Base-by-base conservation (phyloP, 495 filamentous ascomycete genomes). In the Tuber microsphaerosporum region DNA sequence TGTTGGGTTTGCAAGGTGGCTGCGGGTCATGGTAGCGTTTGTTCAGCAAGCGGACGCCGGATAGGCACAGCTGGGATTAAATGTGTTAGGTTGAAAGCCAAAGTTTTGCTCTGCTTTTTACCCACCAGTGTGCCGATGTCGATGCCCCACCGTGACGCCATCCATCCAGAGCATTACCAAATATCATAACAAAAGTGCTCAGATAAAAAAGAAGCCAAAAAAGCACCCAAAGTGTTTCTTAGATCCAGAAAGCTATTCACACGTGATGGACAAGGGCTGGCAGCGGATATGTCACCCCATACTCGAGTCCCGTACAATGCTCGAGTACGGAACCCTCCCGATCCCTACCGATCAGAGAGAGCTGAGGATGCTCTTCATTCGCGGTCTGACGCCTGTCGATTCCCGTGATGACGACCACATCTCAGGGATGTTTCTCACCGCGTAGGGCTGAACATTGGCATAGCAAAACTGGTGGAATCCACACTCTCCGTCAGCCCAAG, bases 361-460 rank as follows among this genome's bases (percentile, higher is more conserved):
- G 4, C 56, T 65, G 56, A 31, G n/a, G 4, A 31, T n/a, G 6
- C 46, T 48, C 56, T 17, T 65, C 56, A 31, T 65, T 65, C n/a
- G 31, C n/a, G n/a, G 12, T 31, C 56, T 65, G 26, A 31, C 26
- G 56, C 26, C 56, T 65, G 56, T 65, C 56, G 56, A 65, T 31
- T 65, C 56, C 56, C 56, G 56, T 65, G n/a, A 31, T 65, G 56
- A 65, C 56, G 56, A 65, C n/a, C 14, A 12, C 26, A 31, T n/a
- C n/a, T 12, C 56, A 65, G 26, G 56, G 56, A 16, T 65, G 26
- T 65, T 65, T 65, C 56, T 65, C 56, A 65, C 56, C 56, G 56
- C 56, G 56, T 65, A 65, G 56, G 56, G 56, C 56, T 65, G 56
- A 65, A 17, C 12, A 31, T 65, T 65, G n/a, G n/a, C 0, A 31